These are phyloP conservation scores for Trichophyton schoenleinii DNA, from an alignment of 2,329 filamentous ascomycete species.

Conservation along the genomic window DNA sequence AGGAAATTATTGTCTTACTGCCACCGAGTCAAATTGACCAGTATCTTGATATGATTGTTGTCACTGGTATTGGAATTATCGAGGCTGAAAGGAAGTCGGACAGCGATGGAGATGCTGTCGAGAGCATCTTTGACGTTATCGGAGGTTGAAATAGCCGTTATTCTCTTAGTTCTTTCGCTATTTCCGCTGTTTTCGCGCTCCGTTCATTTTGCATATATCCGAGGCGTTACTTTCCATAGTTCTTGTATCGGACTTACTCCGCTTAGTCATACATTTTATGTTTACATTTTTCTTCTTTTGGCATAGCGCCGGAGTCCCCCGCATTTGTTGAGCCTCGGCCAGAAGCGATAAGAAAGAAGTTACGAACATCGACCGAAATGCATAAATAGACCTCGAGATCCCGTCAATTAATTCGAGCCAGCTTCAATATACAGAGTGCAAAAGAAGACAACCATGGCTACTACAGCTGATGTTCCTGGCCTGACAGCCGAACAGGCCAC, in stretches of 20 bases:
- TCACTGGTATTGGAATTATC: conserved; percentile 11
- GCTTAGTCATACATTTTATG: neutral
- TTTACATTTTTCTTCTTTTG: neutral
- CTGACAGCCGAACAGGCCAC: conserved; percentile 60
- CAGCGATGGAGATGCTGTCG: conserved; percentile 4
- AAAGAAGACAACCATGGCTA: neutral
- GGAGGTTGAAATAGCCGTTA: neutral
- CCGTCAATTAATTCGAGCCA: too few species aligned
- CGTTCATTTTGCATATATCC: neutral
- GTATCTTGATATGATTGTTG: conserved; percentile 13
- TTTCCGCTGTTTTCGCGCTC: neutral
- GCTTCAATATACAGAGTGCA: neutral
- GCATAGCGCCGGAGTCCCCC: conserved; percentile 1
- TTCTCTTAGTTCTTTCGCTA: neutral
- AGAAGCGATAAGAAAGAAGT: neutral
- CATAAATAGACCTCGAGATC: too few species aligned
- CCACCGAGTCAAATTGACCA: conserved; percentile 5
- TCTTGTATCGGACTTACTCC: neutral
- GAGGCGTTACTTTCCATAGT: neutral
- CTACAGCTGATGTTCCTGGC: conserved; percentile 4
- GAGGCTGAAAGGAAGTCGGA: conserved; percentile 10
- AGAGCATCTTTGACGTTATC: neutral
- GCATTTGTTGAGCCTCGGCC: neutral
- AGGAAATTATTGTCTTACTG: conserved; percentile 7
- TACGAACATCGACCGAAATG: too few species aligned